Evolutionary conservation across 345 rosid genomes (phyloP).

Genomic region (Streptanthus diversifolius): DNA sequence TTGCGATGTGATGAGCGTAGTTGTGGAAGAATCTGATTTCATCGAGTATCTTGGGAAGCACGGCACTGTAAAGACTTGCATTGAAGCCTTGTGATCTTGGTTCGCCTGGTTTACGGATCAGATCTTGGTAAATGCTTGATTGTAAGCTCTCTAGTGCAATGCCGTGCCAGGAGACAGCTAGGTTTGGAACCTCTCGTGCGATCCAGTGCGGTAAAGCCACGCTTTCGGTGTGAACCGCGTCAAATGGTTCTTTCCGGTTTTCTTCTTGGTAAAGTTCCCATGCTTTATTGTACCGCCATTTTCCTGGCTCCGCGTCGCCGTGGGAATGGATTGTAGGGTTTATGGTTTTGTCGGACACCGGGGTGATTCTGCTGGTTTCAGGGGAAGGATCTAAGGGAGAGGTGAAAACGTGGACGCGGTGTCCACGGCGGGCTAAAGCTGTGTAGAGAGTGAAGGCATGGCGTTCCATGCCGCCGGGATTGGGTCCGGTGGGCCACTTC

Average conservation of each 20-base stretch:
- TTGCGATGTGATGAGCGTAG: conserved; percentile 82
- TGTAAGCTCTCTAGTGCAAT: conserved; percentile 85
- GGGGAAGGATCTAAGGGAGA: conserved; percentile 48
- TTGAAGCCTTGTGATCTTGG: conserved; percentile 55
- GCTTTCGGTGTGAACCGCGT: conserved; percentile 85
- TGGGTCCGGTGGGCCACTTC: conserved; percentile 76
- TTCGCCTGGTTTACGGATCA: conserved; percentile 58
- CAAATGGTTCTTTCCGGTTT: conserved; percentile 50
- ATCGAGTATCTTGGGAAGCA: conserved; percentile 60
- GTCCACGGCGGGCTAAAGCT: conserved; percentile 75
- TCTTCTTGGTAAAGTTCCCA: conserved; percentile 81
- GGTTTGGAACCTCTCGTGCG: conserved; percentile 57
- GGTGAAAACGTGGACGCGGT: conserved; percentile 75
- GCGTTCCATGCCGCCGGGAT: conserved; percentile 97
- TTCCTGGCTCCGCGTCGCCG: conserved; percentile 68
- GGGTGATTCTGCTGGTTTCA: conserved; percentile 14
- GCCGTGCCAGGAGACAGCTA: conserved; percentile 92
- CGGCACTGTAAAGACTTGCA: conserved; percentile 47
- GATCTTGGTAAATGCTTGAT: conserved; percentile 72
- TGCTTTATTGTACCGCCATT: conserved; percentile 73
- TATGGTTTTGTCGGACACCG: neutral
- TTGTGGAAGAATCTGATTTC: conserved; percentile 82
- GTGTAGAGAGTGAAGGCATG: conserved; percentile 80
- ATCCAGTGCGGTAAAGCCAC: conserved; percentile 80
- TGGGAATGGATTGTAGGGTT: conserved; percentile 57